These are phyloP conservation scores for Ustilago xerochloae DNA, from an alignment of 1,284 basidiomycete genomes.

Conservation along the genomic window DNA sequence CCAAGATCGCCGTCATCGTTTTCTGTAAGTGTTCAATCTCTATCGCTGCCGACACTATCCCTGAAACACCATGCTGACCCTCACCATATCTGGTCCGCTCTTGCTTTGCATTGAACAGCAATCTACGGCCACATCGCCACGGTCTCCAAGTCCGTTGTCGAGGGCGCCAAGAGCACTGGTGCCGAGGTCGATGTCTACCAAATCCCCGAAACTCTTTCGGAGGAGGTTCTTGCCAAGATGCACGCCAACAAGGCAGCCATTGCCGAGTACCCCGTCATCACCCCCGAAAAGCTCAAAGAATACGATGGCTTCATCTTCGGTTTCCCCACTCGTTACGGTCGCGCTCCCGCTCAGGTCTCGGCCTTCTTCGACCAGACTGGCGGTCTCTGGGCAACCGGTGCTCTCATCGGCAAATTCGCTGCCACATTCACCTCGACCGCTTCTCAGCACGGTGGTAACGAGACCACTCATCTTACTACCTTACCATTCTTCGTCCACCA, in stretches of 20 bases:
- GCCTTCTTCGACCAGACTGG: slow-evolving; percentile 80
- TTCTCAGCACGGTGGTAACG: slow-evolving; percentile 70
- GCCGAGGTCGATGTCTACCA: slow-evolving; percentile 79
- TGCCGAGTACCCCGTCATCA: slow-evolving; percentile 78
- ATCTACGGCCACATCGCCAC: slow-evolving; percentile 63
- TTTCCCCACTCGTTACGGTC: slow-evolving; percentile 71
- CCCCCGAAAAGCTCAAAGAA: slow-evolving; percentile 75
- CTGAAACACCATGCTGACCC: not conserved
- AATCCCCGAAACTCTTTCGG: slow-evolving; percentile 83
- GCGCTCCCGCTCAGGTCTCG: slow-evolving; percentile 71
- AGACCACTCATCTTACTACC: slow-evolving; percentile 59
- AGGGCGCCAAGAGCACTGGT: slow-evolving; percentile 78
- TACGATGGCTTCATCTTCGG: slow-evolving; percentile 74
- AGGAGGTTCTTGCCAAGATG: slow-evolving; percentile 82
- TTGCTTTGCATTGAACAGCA: not conserved
- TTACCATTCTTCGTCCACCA: slow-evolving; percentile 60
- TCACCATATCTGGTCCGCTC: not conserved
- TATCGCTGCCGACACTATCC: not conserved
- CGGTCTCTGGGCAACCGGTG: slow-evolving; percentile 77
- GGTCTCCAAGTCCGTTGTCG: slow-evolving; percentile 84
- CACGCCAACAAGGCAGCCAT: slow-evolving; percentile 73
- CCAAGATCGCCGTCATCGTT: slow-evolving; percentile 56
- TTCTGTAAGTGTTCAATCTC: slow-evolving; percentile 12
- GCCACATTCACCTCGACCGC: slow-evolving; percentile 76
- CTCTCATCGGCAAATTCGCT: slow-evolving; percentile 81